phyloP scores from a whole-genome alignment of 257 asterid species.

The Solanum pinnatisectum region DNA sequence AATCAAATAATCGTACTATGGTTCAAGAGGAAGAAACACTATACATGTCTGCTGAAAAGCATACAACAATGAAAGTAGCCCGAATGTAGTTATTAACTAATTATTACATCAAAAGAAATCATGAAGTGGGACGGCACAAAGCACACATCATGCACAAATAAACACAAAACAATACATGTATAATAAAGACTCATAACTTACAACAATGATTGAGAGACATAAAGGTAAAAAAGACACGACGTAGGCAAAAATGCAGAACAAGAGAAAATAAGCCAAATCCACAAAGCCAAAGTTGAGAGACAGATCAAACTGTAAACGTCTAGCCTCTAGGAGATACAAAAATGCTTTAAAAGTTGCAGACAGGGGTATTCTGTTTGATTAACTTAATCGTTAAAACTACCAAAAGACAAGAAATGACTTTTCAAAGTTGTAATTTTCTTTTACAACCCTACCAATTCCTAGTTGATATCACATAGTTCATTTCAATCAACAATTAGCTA shows the following conservation, averaged over 20 bases:
- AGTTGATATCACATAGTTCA: not conserved
- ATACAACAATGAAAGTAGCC: not conserved
- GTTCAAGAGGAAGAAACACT: not conserved
- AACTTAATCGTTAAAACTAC: not conserved
- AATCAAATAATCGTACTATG: not conserved
- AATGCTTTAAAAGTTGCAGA: no score
- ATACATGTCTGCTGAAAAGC: not conserved
- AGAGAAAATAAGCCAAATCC: conserved; percentile 15
- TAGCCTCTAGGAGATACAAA: not conserved
- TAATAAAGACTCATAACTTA: not conserved
- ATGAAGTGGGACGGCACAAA: not conserved
- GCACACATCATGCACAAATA: not conserved
- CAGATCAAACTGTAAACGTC: conserved; percentile 22
- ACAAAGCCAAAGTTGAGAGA: conserved; percentile 21
- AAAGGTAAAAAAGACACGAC: not conserved
- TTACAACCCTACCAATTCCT: not conserved
- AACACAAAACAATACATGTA: not conserved
- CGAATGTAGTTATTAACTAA: not conserved
- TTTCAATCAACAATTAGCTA: not conserved
- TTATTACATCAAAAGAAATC: not conserved
- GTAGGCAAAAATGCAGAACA: conserved; percentile 4
- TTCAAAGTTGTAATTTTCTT: not conserved
- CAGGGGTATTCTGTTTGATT: not conserved
- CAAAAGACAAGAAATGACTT: not conserved
- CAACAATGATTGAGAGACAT: not conserved